phyloP scores from a whole-genome alignment of 257 asterid genomes.

The Solanum chmielewskii region DNA sequence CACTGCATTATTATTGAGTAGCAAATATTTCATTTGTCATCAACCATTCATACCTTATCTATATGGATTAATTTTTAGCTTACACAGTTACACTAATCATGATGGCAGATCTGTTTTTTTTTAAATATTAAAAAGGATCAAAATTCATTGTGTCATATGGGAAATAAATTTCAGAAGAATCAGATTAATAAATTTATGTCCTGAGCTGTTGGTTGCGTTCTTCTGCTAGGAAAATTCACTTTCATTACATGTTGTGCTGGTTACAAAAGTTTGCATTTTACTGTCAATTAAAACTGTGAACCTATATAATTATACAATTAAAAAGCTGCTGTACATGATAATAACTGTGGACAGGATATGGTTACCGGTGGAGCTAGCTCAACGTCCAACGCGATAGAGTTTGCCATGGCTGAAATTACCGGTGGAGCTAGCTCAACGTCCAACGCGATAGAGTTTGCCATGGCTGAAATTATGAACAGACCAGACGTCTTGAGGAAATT shows the following conservation, averaged over 20 bases:
- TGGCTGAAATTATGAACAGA: constrained; percentile 53
- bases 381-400: constrained; percentile 51
- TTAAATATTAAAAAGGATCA: no score
- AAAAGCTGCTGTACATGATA: neutral
- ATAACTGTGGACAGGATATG: constrained; percentile 37
- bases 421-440: constrained; percentile 64
- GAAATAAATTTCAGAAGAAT: neutral
- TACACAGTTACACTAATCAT: neutral
- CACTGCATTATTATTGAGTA: no score
- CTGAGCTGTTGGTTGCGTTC: neutral
- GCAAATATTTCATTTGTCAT: neutral
- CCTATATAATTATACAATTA: neutral
- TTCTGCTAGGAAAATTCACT: neutral
- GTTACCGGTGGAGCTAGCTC: constrained; percentile 47
- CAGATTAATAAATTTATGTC: neutral
- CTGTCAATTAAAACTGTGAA: neutral
- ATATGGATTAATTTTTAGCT: neutral
- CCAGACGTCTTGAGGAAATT: neutral
- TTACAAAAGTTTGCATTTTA: neutral
- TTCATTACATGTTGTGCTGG: neutral
- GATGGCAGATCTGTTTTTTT: neutral
- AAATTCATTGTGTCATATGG: neutral
- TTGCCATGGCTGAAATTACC: constrained; percentile 48
- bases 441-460: constrained; percentile 44
- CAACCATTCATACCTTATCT: neutral